Evolutionary conservation across 441 rosid species (phyloP).

Genomic region (Mallotus repandus): DNA sequence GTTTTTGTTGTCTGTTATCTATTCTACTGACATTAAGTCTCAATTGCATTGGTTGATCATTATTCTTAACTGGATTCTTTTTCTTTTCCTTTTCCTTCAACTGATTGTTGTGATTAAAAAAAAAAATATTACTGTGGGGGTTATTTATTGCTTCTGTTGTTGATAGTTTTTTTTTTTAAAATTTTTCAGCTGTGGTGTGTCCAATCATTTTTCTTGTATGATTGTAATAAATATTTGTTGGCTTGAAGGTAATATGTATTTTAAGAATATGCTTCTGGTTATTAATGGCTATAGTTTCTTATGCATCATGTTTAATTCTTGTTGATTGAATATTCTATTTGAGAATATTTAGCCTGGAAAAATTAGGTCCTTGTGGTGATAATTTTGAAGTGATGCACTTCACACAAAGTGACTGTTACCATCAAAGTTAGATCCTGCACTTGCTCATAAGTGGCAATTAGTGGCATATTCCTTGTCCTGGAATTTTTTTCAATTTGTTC

Average conservation of each 20-base stretch:
- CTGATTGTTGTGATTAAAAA: too few relatives aligned
- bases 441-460: not conserved
- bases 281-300: not conserved
- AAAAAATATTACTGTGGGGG: too few relatives aligned
- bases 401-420: slow-evolving; percentile 22
- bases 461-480: slow-evolving; percentile 16
- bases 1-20: not conserved
- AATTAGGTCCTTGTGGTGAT: slow-evolving; percentile 7
- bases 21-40: not conserved
- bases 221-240: not conserved
- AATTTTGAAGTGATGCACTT: slow-evolving; percentile 5
- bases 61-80: not conserved
- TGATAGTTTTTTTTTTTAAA: not conserved
- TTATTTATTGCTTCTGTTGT: not conserved
- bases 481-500: slow-evolving; percentile 1
- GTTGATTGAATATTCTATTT: not conserved
- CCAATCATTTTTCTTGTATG: not conserved
- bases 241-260: not conserved
- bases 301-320: not conserved
- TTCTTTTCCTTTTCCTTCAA: too few relatives aligned
- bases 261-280: slow-evolving; percentile 5
- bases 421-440: slow-evolving; percentile 13
- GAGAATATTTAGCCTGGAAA: not conserved
- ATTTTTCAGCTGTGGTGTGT: too few relatives aligned
- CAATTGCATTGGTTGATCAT: not conserved